A percentile compares a stretch with the other conserved stretches of the same genome.
phyloP scores from a whole-genome alignment of 495 filamentous ascomycete species.

The Penicillium maclennaniae region DNA sequence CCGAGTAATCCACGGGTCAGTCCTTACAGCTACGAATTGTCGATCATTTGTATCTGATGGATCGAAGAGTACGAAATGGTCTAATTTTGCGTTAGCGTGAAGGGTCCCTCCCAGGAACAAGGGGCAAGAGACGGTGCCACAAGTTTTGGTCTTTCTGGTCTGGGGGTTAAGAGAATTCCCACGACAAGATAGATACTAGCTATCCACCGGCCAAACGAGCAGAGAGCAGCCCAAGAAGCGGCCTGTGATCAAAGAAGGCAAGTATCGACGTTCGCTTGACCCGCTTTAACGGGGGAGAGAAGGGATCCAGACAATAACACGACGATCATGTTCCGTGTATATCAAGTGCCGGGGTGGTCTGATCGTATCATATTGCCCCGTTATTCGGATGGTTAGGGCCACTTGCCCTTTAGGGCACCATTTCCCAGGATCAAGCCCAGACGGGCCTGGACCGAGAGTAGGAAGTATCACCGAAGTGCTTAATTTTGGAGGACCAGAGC shows the following conservation, averaged over 20 bases:
- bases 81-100: no score
- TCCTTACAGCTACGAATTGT: neutral
- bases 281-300: conserved; percentile 4
- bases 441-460: neutral
- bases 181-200: conserved; percentile 4
- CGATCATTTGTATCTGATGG: conserved; percentile 15
- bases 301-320: conserved; percentile 7
- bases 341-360: conserved; percentile 13
- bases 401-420: conserved; percentile 4
- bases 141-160: conserved; percentile 1
- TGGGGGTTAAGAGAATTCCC: conserved; percentile 12
- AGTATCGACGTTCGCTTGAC: conserved; percentile 17
- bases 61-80: neutral
- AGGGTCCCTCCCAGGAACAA: conserved; percentile 7
- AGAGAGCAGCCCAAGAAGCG: neutral
- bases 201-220: neutral
- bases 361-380: conserved; percentile 10
- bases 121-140: neutral
- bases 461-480: conserved; percentile 4
- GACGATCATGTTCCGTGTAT: conserved; percentile 23
- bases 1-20: neutral
- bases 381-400: neutral
- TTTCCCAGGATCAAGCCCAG: neutral
- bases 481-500: neutral
- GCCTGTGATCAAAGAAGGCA: conserved; percentile 6